Percentiles rank a stretch among this genome's conserved stretches.
These are phyloP conservation scores for Draba incana DNA, from an alignment of 345 rosid genomes.

Conservation along the genomic window DNA sequence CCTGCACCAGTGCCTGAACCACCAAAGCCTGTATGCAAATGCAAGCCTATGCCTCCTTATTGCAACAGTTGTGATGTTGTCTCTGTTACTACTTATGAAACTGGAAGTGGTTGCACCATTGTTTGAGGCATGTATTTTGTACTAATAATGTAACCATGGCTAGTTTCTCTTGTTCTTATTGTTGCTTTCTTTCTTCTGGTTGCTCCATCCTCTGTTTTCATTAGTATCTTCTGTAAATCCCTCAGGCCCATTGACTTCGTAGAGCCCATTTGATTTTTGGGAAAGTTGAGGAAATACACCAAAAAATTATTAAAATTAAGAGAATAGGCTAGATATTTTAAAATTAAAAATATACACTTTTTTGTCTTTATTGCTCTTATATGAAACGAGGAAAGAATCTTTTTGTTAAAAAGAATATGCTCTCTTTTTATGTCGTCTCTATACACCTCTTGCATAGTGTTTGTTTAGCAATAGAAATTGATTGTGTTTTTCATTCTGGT, in stretches of 20 bases:
- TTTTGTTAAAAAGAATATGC: too few relatives aligned
- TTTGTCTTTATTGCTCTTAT: too few relatives aligned
- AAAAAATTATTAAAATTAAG: too few relatives aligned
- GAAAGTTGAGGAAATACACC: too few relatives aligned
- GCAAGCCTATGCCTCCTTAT: slow-evolving; percentile 29
- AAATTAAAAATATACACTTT: too few relatives aligned
- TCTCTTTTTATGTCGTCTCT: too few relatives aligned
- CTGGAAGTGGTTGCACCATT: slow-evolving; percentile 44
- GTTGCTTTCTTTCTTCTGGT: not conserved
- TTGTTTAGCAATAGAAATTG: too few relatives aligned
- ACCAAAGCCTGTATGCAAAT: slow-evolving; percentile 32
- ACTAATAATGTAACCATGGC: slow-evolving; percentile 6
- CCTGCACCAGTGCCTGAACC: not conserved
- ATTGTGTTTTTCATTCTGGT: not conserved
- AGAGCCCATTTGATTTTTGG: slow-evolving; percentile 15
- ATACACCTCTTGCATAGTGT: too few relatives aligned
- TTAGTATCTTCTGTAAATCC: not conserved
- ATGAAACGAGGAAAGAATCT: too few relatives aligned
- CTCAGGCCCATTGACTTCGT: slow-evolving; percentile 26
- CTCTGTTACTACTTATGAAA: slow-evolving; percentile 40
- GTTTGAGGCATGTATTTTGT: slow-evolving; percentile 21
- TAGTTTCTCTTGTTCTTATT: not conserved
- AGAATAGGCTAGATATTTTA: too few relatives aligned
- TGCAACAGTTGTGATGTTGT: slow-evolving; percentile 43
- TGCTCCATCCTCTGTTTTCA: slow-evolving; percentile 22